These are phyloP conservation scores for Brassica cretica DNA, from an alignment of 345 rosid species.

Conservation along the genomic window DNA sequence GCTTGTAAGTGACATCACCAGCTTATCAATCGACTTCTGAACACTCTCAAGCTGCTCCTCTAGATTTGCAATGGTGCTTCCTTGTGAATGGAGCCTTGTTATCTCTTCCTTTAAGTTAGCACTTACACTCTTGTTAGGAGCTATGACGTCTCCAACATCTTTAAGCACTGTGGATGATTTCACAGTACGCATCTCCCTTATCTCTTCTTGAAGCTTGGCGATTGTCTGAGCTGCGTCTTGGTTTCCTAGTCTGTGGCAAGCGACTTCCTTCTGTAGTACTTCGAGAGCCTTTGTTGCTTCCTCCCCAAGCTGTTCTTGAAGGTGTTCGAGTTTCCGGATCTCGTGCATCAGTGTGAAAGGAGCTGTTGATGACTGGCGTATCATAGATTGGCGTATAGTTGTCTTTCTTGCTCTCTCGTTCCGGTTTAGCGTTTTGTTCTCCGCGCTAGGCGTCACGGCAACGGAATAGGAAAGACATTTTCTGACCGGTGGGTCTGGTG, in stretches of 20 bases:
- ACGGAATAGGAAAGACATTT: slow-evolving; percentile 91
- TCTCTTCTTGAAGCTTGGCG: slow-evolving; percentile 96
- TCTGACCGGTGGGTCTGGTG: slow-evolving; percentile 66
- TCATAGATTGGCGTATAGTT: slow-evolving; percentile 76
- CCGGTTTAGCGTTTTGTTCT: slow-evolving; percentile 50
- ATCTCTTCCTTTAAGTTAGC: slow-evolving; percentile 98
- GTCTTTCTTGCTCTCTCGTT: slow-evolving; percentile 64
- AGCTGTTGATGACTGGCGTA: slow-evolving; percentile 92
- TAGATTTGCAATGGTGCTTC: slow-evolving; percentile 87
- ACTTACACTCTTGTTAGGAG: slow-evolving; percentile 82
- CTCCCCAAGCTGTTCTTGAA: slow-evolving; percentile 94
- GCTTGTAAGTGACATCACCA: slow-evolving; percentile 95
- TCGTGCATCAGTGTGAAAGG: slow-evolving; percentile 97
- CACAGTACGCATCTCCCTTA: slow-evolving; percentile 82
- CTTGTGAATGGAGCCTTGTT: slow-evolving; percentile 97
- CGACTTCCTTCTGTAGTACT: slow-evolving; percentile 95
- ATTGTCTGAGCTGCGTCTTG: slow-evolving; percentile 99
- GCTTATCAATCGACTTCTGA: slow-evolving; percentile 93
- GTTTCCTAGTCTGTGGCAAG: slow-evolving; percentile 94
- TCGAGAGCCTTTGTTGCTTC: slow-evolving; percentile 96
- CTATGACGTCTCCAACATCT: slow-evolving; percentile 57
- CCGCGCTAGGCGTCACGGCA: slow-evolving; percentile 54
- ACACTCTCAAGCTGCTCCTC: slow-evolving; percentile 97
- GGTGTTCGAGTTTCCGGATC: slow-evolving; percentile 98
- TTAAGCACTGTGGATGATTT: slow-evolving; percentile 46